Evolutionary conservation across 208 protist genomes (phyloP).

Genomic region (Acanthamoeba quina): DNA sequence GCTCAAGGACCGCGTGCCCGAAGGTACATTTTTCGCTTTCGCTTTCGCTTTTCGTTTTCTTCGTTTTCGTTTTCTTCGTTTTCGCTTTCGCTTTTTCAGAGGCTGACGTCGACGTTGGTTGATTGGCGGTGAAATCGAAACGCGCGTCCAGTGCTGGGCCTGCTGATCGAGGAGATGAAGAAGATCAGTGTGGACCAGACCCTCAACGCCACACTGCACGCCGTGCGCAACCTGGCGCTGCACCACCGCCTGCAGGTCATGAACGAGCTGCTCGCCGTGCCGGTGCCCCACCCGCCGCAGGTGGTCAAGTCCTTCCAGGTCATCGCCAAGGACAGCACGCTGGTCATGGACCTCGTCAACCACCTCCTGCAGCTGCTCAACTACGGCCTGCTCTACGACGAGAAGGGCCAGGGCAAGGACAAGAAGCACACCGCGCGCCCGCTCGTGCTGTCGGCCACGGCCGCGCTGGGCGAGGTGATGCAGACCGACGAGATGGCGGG

Average conservation of each 20-base stretch:
- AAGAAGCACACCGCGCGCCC: not conserved
- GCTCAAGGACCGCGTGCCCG: not conserved
- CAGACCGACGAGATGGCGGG: constrained; percentile 72
- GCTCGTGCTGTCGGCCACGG: constrained; percentile 67
- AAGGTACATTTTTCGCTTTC: not conserved
- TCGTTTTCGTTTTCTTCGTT: not conserved
- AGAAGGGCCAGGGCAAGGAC: constrained; percentile 72
- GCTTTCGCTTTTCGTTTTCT: not conserved
- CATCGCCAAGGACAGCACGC: constrained; percentile 77
- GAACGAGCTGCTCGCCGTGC: constrained; percentile 72
- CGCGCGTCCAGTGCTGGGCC: constrained; percentile 36
- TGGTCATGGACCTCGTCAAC: constrained; percentile 54
- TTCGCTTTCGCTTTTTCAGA: not conserved
- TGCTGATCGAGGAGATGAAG: constrained; percentile 74
- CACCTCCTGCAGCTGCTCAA: constrained; percentile 81
- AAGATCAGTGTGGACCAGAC: constrained; percentile 76
- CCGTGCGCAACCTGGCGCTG: constrained; percentile 76
- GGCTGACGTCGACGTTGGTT: not conserved
- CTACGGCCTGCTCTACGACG: constrained; percentile 80
- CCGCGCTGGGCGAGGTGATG: constrained; percentile 79
- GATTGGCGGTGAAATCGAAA: not conserved
- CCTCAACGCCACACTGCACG: constrained; percentile 81
- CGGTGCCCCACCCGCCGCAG: constrained; percentile 78
- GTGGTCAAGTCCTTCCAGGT: constrained; percentile 68
- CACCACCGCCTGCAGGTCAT: constrained; percentile 80